phyloP scores from a whole-genome alignment of 768 basidiomycete genomes.

The Trametes coccinea region DNA sequence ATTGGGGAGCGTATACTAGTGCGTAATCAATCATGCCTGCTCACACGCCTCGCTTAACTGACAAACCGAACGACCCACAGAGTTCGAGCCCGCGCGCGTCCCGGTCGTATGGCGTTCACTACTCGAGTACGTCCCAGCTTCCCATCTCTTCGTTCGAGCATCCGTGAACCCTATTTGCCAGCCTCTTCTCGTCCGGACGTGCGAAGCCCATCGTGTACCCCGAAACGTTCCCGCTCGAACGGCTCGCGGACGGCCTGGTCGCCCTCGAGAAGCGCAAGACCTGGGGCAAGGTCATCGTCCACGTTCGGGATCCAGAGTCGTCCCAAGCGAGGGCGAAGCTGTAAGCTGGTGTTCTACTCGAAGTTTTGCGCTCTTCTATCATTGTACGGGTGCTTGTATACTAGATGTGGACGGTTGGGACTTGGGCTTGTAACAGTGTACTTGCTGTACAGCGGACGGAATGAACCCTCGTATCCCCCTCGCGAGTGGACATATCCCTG shows the following conservation, averaged over 20 bases:
- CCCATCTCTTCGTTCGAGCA: not conserved
- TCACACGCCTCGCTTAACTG: not conserved
- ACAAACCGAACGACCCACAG: slow-evolving; percentile 35
- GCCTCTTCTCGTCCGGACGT: slow-evolving; percentile 66
- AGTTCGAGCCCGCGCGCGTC: slow-evolving; percentile 65
- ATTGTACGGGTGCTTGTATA: too few relatives aligned
- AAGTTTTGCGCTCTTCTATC: too few relatives aligned
- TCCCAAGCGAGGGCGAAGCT: slow-evolving; percentile 43
- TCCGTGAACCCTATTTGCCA: slow-evolving; percentile 30
- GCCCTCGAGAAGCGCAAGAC: slow-evolving; percentile 84
- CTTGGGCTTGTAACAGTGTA: too few relatives aligned
- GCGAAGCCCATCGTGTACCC: slow-evolving; percentile 71
- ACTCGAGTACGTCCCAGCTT: slow-evolving; percentile 47
- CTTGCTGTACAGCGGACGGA: too few relatives aligned
- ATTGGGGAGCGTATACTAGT: slow-evolving; percentile 85
- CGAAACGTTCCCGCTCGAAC: slow-evolving; percentile 67
- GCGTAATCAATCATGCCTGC: slow-evolving; percentile 29
- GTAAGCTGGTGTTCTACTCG: slow-evolving; percentile 4
- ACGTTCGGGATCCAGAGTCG: slow-evolving; percentile 54
- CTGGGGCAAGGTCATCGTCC: slow-evolving; percentile 88
- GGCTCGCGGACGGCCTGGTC: slow-evolving; percentile 62
- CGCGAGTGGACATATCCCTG: too few relatives aligned
- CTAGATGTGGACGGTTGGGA: too few relatives aligned
- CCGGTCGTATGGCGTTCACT: slow-evolving; percentile 72
- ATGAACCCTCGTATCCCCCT: too few relatives aligned